Conservation (phyloP, 2,329 filamentous ascomycete species). For the Cladobotryum mycophilum region DNA sequence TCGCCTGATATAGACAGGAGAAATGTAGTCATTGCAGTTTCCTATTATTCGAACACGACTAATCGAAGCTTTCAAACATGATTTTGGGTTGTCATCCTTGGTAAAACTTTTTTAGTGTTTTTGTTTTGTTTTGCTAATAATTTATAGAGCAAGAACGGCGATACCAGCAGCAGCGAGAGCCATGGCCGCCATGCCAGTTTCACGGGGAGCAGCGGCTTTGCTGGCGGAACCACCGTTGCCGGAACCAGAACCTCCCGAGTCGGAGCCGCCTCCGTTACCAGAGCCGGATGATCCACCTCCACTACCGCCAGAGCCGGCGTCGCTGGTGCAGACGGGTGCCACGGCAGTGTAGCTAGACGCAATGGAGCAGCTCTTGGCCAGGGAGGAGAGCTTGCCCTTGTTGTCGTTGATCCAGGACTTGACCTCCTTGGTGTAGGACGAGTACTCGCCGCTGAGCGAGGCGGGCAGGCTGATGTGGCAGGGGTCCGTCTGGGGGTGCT, state of each 20-base stretch:
- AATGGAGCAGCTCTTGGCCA: constrained; percentile 22
- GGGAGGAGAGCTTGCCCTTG: constrained; percentile 20
- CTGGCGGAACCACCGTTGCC: constrained; percentile 4
- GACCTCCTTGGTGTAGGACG: constrained; percentile 25
- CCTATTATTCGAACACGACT: constrained; percentile 8
- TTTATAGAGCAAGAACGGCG: constrained; percentile 23
- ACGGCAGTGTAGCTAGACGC: constrained; percentile 15
- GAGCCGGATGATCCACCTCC: constrained; percentile 5
- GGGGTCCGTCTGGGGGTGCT: constrained; percentile 23
- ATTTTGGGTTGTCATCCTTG: neutral
- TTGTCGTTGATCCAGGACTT: constrained; percentile 25
- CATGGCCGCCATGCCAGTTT: constrained; percentile 24
- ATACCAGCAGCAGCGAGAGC: constrained; percentile 26
- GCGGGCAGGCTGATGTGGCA: constrained; percentile 27
- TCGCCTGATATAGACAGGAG: too few relatives aligned
- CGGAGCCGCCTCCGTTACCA: neutral
- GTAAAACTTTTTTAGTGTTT: too few relatives aligned
- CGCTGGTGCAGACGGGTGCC: constrained; percentile 19
- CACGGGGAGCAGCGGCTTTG: constrained; percentile 15
- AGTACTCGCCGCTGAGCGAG: constrained; percentile 25
- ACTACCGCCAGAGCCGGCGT: constrained; percentile 1
- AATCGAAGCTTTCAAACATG: neutral
- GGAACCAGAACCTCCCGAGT: neutral
- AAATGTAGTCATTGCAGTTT: too few relatives aligned
- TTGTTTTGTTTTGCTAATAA: too few relatives aligned